Evolutionary conservation across 2,329 filamentous ascomycete genomes (phyloP).

Genomic region (Pyrenochaeta sp.): DNA sequence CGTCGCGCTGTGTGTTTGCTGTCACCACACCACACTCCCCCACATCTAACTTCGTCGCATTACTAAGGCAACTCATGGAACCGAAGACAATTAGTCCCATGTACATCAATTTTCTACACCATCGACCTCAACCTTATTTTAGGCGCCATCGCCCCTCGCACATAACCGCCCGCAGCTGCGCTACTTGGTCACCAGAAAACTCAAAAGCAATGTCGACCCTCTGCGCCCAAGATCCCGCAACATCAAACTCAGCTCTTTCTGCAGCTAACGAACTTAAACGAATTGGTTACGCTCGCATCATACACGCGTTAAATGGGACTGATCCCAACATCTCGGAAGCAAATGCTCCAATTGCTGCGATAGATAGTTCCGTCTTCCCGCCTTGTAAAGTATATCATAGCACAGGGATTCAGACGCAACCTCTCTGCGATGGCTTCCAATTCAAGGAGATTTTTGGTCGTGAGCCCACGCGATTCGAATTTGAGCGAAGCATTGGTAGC

Average conservation of each 20-base stretch:
- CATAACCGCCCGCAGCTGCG: too few relatives aligned
- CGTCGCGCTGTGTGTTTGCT: not conserved
- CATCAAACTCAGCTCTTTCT: too few relatives aligned
- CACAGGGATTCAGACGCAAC: conserved; percentile 23
- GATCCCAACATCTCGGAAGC: not conserved
- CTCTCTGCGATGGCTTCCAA: conserved; percentile 4
- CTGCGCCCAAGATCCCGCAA: too few relatives aligned
- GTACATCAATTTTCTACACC: not conserved
- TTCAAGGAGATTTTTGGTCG: conserved; percentile 21
- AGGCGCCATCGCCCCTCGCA: too few relatives aligned
- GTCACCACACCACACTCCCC: not conserved
- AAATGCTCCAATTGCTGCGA: not conserved
- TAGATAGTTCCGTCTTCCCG: not conserved
- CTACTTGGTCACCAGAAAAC: too few relatives aligned
- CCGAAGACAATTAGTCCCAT: not conserved
- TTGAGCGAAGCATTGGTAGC: conserved; percentile 9
- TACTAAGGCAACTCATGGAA: not conserved
- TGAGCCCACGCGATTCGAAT: conserved; percentile 10
- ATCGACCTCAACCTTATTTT: not conserved
- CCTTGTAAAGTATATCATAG: conserved; percentile 14
- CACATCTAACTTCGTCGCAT: not conserved
- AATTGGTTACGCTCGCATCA: not conserved
- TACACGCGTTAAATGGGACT: not conserved
- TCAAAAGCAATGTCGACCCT: too few relatives aligned
- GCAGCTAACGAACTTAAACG: not conserved